phyloP scores from a whole-genome alignment of 2,329 filamentous ascomycete species.

The Diaporthe batatas region DNA sequence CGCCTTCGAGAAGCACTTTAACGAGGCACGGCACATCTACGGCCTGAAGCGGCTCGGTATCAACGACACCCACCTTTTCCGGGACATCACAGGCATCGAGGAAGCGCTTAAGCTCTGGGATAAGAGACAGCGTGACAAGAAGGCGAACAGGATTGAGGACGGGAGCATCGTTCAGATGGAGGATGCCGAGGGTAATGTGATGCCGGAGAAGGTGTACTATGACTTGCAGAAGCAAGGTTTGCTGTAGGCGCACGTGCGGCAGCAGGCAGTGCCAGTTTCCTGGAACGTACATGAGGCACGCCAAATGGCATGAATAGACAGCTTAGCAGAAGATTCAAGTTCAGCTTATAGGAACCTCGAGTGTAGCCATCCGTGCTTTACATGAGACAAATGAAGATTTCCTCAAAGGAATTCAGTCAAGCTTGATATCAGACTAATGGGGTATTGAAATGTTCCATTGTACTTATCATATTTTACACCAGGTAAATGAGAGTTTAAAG shows the following conservation, averaged over 20 bases:
- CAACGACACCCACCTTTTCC: conserved; percentile 89
- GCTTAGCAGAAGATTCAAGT: background rate
- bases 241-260: conserved; percentile 59
- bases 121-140: conserved; percentile 89
- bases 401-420: background rate
- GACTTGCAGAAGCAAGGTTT: conserved; percentile 94
- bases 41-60: conserved; percentile 95
- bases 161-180: conserved; percentile 98
- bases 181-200: conserved; percentile 96
- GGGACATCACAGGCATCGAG: conserved; percentile 93
- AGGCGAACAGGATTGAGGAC: conserved; percentile 79
- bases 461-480: background rate
- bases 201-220: conserved; percentile 98
- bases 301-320: background rate
- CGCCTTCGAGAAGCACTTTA: conserved; percentile 99
- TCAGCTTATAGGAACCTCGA: background rate
- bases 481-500: background rate
- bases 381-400: background rate
- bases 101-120: conserved; percentile 92
- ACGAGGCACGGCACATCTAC: conserved; percentile 92
- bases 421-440: background rate
- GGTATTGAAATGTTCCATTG: background rate
- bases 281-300: background rate
- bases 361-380: background rate
- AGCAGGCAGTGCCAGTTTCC: background rate